A percentile compares a stretch with the other conserved stretches of the same genome.
phyloP scores from a whole-genome alignment of 2,329 filamentous ascomycete species.

The Diaporthe batatas region DNA sequence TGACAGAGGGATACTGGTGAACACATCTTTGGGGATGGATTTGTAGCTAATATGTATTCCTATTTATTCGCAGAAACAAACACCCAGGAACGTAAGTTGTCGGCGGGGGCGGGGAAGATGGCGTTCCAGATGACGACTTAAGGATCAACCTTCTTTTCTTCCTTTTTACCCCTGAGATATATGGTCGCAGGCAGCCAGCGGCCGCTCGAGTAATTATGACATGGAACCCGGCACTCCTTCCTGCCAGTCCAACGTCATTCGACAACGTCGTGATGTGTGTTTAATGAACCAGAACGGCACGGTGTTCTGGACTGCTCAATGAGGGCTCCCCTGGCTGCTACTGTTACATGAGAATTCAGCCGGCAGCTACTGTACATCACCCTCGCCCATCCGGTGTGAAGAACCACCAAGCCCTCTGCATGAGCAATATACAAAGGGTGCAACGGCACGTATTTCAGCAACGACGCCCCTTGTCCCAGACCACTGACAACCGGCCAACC shows the following conservation, averaged over 20 bases:
- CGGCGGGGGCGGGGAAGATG: no score
- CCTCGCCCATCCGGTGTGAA: not conserved
- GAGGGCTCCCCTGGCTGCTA: not conserved
- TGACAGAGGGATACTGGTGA: not conserved
- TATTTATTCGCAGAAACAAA: no score
- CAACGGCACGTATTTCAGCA: not conserved
- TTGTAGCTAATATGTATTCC: not conserved
- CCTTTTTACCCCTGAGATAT: not conserved
- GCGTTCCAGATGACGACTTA: not conserved
- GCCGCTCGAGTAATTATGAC: not conserved
- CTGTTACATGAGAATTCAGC: slow-evolving; percentile 19
- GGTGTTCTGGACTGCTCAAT: not conserved
- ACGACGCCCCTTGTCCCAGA: slow-evolving; percentile 1
- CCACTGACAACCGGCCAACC: not conserved
- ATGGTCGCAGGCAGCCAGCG: not conserved
- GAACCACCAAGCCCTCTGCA: not conserved
- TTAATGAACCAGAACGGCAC: not conserved
- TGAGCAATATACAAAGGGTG: not conserved
- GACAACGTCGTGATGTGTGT: not conserved
- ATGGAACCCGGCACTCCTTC: not conserved
- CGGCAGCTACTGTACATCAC: not conserved
- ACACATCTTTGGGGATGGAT: not conserved
- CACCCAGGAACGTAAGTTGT: not conserved
- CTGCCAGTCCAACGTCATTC: not conserved
- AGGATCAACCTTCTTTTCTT: not conserved